These are phyloP conservation scores for Amanita subjunquillea DNA, from an alignment of 768 basidiomycete genomes.

Conservation along the genomic window DNA sequence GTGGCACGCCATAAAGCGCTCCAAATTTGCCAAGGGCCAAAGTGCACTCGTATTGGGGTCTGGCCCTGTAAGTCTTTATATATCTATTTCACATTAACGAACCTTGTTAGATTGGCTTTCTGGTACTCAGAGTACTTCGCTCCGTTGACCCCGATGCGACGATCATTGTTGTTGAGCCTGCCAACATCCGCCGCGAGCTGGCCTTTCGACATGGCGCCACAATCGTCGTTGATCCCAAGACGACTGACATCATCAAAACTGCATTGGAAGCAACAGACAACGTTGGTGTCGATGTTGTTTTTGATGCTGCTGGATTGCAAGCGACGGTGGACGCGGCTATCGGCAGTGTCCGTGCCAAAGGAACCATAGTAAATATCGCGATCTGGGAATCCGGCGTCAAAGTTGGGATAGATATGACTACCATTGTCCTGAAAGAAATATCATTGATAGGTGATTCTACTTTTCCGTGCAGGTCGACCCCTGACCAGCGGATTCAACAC, in stretches of 20 bases:
- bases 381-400: conserved; percentile 27
- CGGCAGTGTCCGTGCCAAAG: conserved; percentile 23
- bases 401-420: conserved; percentile 22
- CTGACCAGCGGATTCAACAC: neutral
- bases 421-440: conserved; percentile 26
- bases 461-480: neutral
- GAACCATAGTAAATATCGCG: conserved; percentile 30
- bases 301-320: conserved; percentile 37
- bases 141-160: conserved; percentile 10
- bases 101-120: conserved; percentile 23
- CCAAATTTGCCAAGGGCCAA: conserved; percentile 25
- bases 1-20: conserved; percentile 32
- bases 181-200: conserved; percentile 23
- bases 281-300: conserved; percentile 32
- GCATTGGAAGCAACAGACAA: conserved; percentile 18
- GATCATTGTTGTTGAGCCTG: conserved; percentile 32
- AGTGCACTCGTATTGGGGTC: conserved; percentile 31
- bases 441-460: conserved; percentile 21
- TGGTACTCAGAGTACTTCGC: conserved; percentile 28
- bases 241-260: conserved; percentile 15
- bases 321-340: conserved; percentile 25
- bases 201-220: conserved; percentile 28
- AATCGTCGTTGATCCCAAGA: conserved; percentile 23
- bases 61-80: conserved; percentile 24
- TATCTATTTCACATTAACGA: neutral